A percentile compares a stretch with the other conserved stretches of the same genome.
Evolutionary conservation across 2,329 filamentous ascomycete species (phyloP).

Genomic region (Arthrinium phaeospermum): DNA sequence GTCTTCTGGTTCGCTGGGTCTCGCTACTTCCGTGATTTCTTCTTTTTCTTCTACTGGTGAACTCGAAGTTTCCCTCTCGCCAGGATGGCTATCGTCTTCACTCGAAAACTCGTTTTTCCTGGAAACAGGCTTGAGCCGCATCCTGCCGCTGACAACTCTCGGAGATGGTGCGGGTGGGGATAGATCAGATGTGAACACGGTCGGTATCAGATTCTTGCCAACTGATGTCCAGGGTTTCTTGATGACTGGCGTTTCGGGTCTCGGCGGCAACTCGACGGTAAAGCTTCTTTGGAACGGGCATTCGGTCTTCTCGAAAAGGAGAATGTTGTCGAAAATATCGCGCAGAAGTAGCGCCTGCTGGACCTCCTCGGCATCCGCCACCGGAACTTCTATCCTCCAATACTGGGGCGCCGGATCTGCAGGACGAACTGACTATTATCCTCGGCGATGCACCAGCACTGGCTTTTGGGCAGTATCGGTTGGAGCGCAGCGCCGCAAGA

Average conservation of each 20-base stretch:
- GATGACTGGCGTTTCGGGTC: slow-evolving; percentile 67
- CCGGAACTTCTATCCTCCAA: slow-evolving; percentile 87
- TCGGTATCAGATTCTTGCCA: slow-evolving; percentile 44
- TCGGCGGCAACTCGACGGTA: slow-evolving; percentile 73
- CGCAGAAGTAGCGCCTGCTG: slow-evolving; percentile 71
- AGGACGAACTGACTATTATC: slow-evolving; percentile 82
- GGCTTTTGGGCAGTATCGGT: slow-evolving; percentile 86
- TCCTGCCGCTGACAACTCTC: slow-evolving; percentile 30
- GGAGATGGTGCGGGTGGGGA: slow-evolving; percentile 31
- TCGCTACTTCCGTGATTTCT: slow-evolving; percentile 11
- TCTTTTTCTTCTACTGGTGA: background rate
- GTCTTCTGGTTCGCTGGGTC: background rate
- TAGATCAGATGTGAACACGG: slow-evolving; percentile 42
- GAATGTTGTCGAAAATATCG: slow-evolving; percentile 70
- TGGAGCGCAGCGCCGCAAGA: slow-evolving; percentile 84
- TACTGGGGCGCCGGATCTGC: slow-evolving; percentile 81
- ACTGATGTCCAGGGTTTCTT: slow-evolving; percentile 73
- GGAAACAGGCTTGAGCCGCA: slow-evolving; percentile 24
- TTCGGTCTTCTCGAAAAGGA: slow-evolving; percentile 86
- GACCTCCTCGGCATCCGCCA: slow-evolving; percentile 66
- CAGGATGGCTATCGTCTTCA: background rate
- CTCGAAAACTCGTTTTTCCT: background rate
- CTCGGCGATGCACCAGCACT: slow-evolving; percentile 92
- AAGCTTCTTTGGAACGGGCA: slow-evolving; percentile 86
- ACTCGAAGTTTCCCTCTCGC: background rate